These are phyloP conservation scores for Saururus chinensis DNA, from an alignment of 164 flowering plant species.

Conservation along the genomic window DNA sequence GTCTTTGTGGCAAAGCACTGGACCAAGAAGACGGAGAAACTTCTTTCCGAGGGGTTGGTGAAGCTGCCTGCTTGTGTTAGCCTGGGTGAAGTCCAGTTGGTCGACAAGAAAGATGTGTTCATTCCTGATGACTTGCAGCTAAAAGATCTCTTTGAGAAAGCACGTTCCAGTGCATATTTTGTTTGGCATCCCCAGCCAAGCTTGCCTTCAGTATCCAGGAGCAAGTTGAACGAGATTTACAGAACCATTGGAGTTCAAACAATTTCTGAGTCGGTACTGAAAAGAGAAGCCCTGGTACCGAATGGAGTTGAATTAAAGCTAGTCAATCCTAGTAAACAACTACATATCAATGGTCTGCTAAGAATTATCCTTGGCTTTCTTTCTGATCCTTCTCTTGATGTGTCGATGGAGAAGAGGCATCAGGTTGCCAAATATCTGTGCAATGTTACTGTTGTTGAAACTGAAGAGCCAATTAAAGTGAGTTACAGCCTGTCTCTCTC, in stretches of 20 bases:
- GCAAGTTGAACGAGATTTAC: constrained; percentile 31
- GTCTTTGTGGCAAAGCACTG: constrained; percentile 20
- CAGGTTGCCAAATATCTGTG: constrained; percentile 26
- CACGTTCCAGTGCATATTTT: constrained; percentile 29
- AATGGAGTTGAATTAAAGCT: constrained; percentile 14
- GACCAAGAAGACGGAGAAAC: constrained; percentile 14
- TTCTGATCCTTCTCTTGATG: constrained; percentile 23
- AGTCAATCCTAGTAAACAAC: constrained; percentile 11
- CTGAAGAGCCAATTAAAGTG: constrained; percentile 25
- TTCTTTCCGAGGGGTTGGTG: constrained; percentile 16
- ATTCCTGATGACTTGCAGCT: constrained; percentile 55
- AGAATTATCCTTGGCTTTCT: constrained; percentile 43
- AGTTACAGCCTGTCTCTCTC: constrained; percentile 15
- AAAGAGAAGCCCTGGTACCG: constrained; percentile 14
- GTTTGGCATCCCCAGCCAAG: constrained; percentile 54
- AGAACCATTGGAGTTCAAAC: constrained; percentile 35
- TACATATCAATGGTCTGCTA: constrained; percentile 25
- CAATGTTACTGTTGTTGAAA: constrained; percentile 26
- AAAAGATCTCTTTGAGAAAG: constrained; percentile 33
- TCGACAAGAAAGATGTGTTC: constrained; percentile 41
- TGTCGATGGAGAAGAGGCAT: constrained; percentile 30
- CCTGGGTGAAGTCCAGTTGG: constrained; percentile 18
- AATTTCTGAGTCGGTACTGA: constrained; percentile 39
- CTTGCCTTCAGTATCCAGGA: constrained; percentile 20
- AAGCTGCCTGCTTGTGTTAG: constrained; percentile 38